Conservation (phyloP, 1,284 basidiomycete genomes). For the Leccinum angustisporum region DNA sequence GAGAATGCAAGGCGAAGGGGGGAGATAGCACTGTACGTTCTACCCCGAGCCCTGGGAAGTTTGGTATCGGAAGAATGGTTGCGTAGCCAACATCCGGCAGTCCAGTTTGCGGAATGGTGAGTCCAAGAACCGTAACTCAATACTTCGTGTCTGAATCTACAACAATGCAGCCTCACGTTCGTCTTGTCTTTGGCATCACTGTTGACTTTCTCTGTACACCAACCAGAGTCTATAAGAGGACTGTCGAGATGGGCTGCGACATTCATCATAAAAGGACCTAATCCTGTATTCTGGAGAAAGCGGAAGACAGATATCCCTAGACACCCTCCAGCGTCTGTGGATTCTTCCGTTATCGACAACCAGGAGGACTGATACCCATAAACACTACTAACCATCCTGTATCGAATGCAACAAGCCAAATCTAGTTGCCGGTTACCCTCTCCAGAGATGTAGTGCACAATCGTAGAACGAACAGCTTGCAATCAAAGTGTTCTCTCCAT, state of each 20-base stretch:
- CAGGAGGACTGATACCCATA: constrained; percentile 8
- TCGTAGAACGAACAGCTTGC: constrained; percentile 98
- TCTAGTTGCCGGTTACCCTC: constrained; percentile 39
- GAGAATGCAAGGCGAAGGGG: constrained; percentile 67
- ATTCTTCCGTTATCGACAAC: neutral
- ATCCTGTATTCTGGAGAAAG: constrained; percentile 49
- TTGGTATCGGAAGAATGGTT: constrained; percentile 56
- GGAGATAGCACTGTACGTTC: constrained; percentile 76
- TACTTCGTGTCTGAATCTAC: constrained; percentile 10
- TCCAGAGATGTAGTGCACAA: constrained; percentile 83
- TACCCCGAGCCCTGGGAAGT: constrained; percentile 66
- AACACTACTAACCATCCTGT: neutral
- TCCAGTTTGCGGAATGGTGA: constrained; percentile 54
- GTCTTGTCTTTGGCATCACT: constrained; percentile 63
- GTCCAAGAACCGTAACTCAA: constrained; percentile 16
- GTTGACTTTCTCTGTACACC: constrained; percentile 60
- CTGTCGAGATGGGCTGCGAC: constrained; percentile 67
- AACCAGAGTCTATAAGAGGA: constrained; percentile 63
- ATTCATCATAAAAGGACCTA: constrained; percentile 62
- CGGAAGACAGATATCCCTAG: constrained; percentile 33
- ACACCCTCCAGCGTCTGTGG: constrained; percentile 23
- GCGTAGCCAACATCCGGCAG: constrained; percentile 40
- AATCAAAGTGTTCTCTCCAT: constrained; percentile 50
- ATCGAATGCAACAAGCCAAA: neutral
- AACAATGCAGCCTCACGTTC: constrained; percentile 45